Base-by-base conservation (phyloP, 441 rosid genomes). In the Eruca vesicaria region DNA sequence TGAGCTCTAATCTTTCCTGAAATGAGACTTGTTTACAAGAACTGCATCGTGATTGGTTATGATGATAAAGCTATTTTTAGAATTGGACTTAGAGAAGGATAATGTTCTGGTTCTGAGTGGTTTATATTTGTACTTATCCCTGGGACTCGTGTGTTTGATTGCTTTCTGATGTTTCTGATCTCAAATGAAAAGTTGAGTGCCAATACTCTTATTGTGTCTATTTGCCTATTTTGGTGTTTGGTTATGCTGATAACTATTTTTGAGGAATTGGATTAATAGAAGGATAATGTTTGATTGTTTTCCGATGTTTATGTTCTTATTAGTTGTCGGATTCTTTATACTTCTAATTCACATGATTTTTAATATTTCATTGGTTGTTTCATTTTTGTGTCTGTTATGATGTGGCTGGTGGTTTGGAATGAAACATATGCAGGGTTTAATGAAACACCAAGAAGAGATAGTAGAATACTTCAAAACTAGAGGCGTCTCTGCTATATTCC, bases 401-500 rank as follows among this genome's bases (percentile, higher is more conserved):
- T 20, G 60, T 36, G 76, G 58, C 23, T 69, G 64, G n/a, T n/a
- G n/a, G n/a, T n/a, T n/a, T n/a, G 35, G 43, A 19, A 62, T 74
- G 66, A 43, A 61, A 79, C 43, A 23, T 53, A 61, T 81, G 79
- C 86, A 93, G 96, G 99, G 97, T 59, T 83, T 91, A 79, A 81
- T 90, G 92, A 92, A 91, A 82, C 81, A 90, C 71, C 99, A 89
- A 63, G 84, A 83, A 72, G 89, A 89, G 79, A 90, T 91, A 68
- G 88, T 82, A 12, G 96, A 93, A 50, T 96, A 93, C 84, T 91
- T 96, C 68, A 90, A 83, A 78, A 87, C 85, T 35, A 79, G 85
- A 53, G 98, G 99, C 7, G 97, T 96, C 67, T 93, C 97, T 12
- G 85, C 93, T 26, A 84, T 96, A 35, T 90, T 96, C 69, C 97